Base-by-base conservation (phyloP, 768 basidiomycete genomes). In the Pleurotus tuber-regium region DNA sequence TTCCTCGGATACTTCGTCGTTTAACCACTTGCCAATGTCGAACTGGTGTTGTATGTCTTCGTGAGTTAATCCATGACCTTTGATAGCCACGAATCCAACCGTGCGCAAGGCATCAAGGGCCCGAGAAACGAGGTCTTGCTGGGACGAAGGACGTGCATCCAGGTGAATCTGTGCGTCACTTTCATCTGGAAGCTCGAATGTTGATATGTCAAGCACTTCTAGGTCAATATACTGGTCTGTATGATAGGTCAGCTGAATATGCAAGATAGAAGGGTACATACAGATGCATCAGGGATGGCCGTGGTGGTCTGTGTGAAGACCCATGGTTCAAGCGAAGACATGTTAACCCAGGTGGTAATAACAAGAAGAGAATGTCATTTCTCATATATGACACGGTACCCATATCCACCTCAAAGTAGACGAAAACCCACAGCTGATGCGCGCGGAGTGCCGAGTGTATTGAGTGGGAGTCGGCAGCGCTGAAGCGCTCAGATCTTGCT, bases 21-120 rank as follows among this genome's bases (percentile, higher is more conserved):
- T 35, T 16, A 57, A 38, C 43, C 51, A 42, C 39, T 46, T 51
- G 41, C 54, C 54, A 23, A 54, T 43, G 36, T 53, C 50, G 41
- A 57, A 57, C 46, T 57, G 56, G 30, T 50, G 56, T 19, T 43
- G 50, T 28, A 57, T 42, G 30, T 57, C 53, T 28, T 57, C 44
- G 33, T 50, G 54, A 30, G 29, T 19, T 23, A 57, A 43, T 30
- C 56, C 56, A 25, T 57, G 56, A 24, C 56, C 56, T 41, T 57
- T 57, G 5, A 57, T 47, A 26, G 54, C 54, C 41, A 57, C 29
- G 43, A 57, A 57, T 18, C 56, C 56, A 36, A 50, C 38, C 28
- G 53, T 50, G 21, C 53, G 40, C 42, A 57, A 44, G 7, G 53
- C 56, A 23, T 41, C 39, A 30, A 57, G 35, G 18, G 52, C 49